A percentile compares a stretch with the other conserved stretches of the same genome.
phyloP scores from a whole-genome alignment of 495 filamentous ascomycete species.

The Daldinia concentrica region DNA sequence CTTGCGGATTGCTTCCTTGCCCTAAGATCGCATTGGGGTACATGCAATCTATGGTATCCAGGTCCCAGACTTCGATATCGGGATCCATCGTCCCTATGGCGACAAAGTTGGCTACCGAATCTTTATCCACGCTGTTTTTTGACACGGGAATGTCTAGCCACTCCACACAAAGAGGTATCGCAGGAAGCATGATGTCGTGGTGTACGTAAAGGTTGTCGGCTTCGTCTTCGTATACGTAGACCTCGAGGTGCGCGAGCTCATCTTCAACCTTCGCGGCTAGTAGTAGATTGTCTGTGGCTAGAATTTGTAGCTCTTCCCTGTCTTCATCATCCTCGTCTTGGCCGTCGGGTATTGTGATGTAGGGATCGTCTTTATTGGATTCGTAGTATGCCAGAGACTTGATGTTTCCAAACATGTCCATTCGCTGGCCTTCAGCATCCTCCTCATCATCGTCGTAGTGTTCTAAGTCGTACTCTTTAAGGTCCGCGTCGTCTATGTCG shows the following conservation, averaged over 20 bases:
- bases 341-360: slow-evolving; percentile 83
- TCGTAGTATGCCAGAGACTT: slow-evolving; percentile 92
- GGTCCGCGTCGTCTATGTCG: slow-evolving; percentile 77
- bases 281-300: slow-evolving; percentile 90
- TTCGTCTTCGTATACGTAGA: slow-evolving; percentile 95
- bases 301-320: slow-evolving; percentile 90
- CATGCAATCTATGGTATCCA: slow-evolving; percentile 95
- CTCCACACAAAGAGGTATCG: slow-evolving; percentile 93
- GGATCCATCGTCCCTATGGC: slow-evolving; percentile 97
- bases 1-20: slow-evolving; percentile 67
- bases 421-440: slow-evolving; percentile 69
- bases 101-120: slow-evolving; percentile 81
- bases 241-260: slow-evolving; percentile 93
- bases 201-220: slow-evolving; percentile 98
- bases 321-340: slow-evolving; percentile 84
- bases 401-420: slow-evolving; percentile 95
- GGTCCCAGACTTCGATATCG: slow-evolving; percentile 98
- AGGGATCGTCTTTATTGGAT: slow-evolving; percentile 91
- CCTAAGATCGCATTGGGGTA: slow-evolving; percentile 97
- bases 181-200: slow-evolving; percentile 99
- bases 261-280: slow-evolving; percentile 94
- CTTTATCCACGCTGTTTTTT: slow-evolving; percentile 65
- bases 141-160: slow-evolving; percentile 92
- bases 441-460: slow-evolving; percentile 87
- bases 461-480: slow-evolving; percentile 95